These are phyloP conservation scores for Platanthera zijinensis DNA, from an alignment of 106 monocot genomes.

Conservation along the genomic window DNA sequence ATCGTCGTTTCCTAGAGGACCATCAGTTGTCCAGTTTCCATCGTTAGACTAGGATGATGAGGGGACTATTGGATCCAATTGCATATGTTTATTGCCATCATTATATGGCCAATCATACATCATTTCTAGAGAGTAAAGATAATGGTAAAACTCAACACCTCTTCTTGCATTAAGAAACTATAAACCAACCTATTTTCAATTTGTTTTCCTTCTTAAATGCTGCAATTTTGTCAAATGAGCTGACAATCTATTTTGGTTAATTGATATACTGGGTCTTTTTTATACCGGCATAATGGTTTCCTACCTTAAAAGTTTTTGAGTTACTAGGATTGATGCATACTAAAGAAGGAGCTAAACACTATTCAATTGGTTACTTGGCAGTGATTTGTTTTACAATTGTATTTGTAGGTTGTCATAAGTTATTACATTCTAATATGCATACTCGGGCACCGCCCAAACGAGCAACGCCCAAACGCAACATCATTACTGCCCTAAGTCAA, in stretches of 20 bases:
- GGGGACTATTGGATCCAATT: conserved; percentile 44
- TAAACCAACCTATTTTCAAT: neutral
- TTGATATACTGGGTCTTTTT: too few relatives aligned
- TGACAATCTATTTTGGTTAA: neutral
- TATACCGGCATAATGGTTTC: neutral
- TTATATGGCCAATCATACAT: conserved; percentile 30
- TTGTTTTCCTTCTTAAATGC: neutral
- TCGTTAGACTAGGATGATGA: conserved; percentile 43
- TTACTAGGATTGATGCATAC: neutral
- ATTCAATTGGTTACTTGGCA: too few relatives aligned
- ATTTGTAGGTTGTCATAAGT: too few relatives aligned
- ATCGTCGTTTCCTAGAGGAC: conserved; percentile 34
- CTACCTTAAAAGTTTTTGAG: neutral
- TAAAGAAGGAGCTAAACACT: neutral
- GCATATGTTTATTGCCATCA: conserved; percentile 43
- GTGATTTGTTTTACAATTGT: too few relatives aligned
- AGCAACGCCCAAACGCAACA: too few relatives aligned
- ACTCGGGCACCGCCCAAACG: too few relatives aligned
- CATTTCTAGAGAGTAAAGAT: conserved; percentile 12
- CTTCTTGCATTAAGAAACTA: neutral
- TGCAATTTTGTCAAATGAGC: neutral
- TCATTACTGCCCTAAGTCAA: too few relatives aligned
- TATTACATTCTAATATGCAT: too few relatives aligned
- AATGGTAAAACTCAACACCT: conserved; percentile 14
- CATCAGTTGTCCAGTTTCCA: conserved; percentile 9